These are phyloP conservation scores for Pezicula neosporulosa DNA, from an alignment of 2,329 filamentous ascomycete genomes.

Conservation along the genomic window DNA sequence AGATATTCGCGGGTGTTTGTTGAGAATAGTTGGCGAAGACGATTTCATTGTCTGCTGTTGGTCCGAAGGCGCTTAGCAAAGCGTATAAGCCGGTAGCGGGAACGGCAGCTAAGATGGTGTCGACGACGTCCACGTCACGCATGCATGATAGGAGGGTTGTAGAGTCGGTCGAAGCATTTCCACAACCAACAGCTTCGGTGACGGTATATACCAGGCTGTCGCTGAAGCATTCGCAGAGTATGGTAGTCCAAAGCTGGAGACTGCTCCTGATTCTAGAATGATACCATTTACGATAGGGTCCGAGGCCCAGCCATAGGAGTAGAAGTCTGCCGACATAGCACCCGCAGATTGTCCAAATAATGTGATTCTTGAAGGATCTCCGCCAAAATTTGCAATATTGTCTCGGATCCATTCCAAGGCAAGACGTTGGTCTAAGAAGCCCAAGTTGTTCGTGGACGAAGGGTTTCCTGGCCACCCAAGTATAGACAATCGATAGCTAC, in stretches of 20 bases:
- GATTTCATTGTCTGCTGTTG: constrained; percentile 10
- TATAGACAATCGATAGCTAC: constrained; percentile 17
- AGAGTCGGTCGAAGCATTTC: constrained; percentile 9
- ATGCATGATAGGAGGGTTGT: constrained; percentile 10
- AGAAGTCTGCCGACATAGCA: constrained; percentile 17
- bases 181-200: constrained; percentile 13
- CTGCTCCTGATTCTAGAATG: constrained; percentile 29
- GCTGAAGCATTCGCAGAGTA: constrained; percentile 9
- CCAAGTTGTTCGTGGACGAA: constrained; percentile 26
- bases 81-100: constrained; percentile 1
- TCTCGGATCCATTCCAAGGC: constrained; percentile 54
- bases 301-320: constrained; percentile 15
- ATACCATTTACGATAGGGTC: constrained; percentile 22
- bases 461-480: constrained; percentile 16
- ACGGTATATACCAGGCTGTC: constrained; percentile 10
- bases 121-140: constrained; percentile 5
- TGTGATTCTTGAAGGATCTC: constrained; percentile 37
- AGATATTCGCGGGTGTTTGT: constrained; percentile 3
- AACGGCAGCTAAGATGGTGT: constrained; percentile 9
- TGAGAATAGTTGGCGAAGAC: constrained; percentile 11
- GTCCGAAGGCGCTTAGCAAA: constrained; percentile 9
- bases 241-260: constrained; percentile 43
- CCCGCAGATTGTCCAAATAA: constrained; percentile 24
- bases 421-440: constrained; percentile 57
- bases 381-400: constrained; percentile 55